A percentile compares a stretch with the other conserved stretches of the same genome.
Evolutionary conservation across 2,329 filamentous ascomycete genomes (phyloP).

Genomic region (Hypoxylon sp.): DNA sequence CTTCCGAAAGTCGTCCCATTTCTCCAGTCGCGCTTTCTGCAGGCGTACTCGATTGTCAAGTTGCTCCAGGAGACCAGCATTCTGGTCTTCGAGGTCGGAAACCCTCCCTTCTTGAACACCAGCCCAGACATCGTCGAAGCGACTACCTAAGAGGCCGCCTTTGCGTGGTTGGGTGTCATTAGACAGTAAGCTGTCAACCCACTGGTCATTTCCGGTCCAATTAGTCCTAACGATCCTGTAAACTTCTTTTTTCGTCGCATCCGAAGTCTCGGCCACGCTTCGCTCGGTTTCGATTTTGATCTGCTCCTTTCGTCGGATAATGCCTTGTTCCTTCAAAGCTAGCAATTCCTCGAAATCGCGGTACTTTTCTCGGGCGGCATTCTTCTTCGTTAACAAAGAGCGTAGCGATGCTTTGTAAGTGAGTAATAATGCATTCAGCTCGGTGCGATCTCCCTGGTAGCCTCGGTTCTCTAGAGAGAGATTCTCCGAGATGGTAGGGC

Average conservation of each 20-base stretch:
- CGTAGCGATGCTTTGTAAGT: slow-evolving; percentile 79
- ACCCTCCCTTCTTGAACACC: slow-evolving; percentile 73
- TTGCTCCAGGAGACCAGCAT: slow-evolving; percentile 74
- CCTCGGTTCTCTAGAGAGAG: slow-evolving; percentile 73
- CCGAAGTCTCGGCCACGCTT: slow-evolving; percentile 56
- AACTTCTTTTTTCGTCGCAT: slow-evolving; percentile 64
- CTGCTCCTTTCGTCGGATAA: slow-evolving; percentile 69
- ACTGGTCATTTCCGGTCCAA: slow-evolving; percentile 83
- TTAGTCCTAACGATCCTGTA: slow-evolving; percentile 76
- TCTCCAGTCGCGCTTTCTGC: slow-evolving; percentile 77
- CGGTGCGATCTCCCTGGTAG: slow-evolving; percentile 67
- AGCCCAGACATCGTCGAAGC: slow-evolving; percentile 81
- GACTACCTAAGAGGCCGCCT: slow-evolving; percentile 75
- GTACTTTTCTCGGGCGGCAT: slow-evolving; percentile 71
- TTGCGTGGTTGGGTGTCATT: slow-evolving; percentile 72
- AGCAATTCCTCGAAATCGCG: slow-evolving; percentile 75
- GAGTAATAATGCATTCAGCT: slow-evolving; percentile 77
- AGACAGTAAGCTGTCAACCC: slow-evolving; percentile 79
- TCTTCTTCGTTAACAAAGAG: slow-evolving; percentile 72
- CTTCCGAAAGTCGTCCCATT: slow-evolving; percentile 79
- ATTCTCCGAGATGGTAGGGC: slow-evolving; percentile 66
- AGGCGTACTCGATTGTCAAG: slow-evolving; percentile 76
- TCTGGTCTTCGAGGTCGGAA: slow-evolving; percentile 68
- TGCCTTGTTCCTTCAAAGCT: slow-evolving; percentile 71
- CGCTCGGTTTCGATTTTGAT: slow-evolving; percentile 52